phyloP scores from a whole-genome alignment of 208 protist genomes.

The Trypanosoma lewisi region DNA sequence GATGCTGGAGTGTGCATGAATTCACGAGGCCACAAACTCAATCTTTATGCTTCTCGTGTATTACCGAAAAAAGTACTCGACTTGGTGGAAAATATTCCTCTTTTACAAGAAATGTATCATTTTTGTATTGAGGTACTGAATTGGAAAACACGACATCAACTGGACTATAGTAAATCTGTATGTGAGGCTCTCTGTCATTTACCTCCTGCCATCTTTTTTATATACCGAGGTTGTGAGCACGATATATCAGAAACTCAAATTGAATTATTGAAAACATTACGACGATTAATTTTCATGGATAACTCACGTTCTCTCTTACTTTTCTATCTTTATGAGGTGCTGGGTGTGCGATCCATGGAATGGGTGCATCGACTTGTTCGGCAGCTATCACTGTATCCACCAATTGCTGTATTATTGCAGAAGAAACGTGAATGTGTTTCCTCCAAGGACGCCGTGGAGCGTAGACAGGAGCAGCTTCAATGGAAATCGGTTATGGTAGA shows the following conservation, averaged over 20 bases:
- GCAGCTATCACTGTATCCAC: slow-evolving; percentile 2
- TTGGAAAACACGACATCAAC: not conserved
- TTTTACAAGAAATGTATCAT: slow-evolving; percentile 16
- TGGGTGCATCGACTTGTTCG: slow-evolving; percentile 5
- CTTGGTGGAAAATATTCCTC: slow-evolving; percentile 5
- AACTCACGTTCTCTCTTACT: slow-evolving; percentile 14
- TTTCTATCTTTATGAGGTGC: slow-evolving; percentile 27
- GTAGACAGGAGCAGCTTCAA: not conserved
- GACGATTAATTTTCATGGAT: not conserved
- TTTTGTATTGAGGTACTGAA: slow-evolving; percentile 1
- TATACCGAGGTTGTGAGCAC: slow-evolving; percentile 2
- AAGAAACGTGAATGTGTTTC: not conserved
- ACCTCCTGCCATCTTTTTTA: slow-evolving; percentile 20
- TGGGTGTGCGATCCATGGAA: slow-evolving; percentile 9
- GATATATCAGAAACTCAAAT: slow-evolving; percentile 1
- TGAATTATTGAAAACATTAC: slow-evolving; percentile 10
- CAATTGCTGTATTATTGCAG: slow-evolving; percentile 2
- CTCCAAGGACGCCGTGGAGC: not conserved
- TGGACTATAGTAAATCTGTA: slow-evolving; percentile 2
- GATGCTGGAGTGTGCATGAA: slow-evolving; percentile 28
- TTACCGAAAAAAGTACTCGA: slow-evolving; percentile 1
- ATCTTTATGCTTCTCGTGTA: slow-evolving; percentile 15
- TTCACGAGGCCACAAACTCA: slow-evolving; percentile 3
- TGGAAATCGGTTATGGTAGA: not conserved
- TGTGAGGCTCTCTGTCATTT: slow-evolving; percentile 9